A percentile compares a stretch with the other conserved stretches of the same genome.
Conservation (phyloP, 2,329 filamentous ascomycete genomes). For the Fusarium austroafricanum region DNA sequence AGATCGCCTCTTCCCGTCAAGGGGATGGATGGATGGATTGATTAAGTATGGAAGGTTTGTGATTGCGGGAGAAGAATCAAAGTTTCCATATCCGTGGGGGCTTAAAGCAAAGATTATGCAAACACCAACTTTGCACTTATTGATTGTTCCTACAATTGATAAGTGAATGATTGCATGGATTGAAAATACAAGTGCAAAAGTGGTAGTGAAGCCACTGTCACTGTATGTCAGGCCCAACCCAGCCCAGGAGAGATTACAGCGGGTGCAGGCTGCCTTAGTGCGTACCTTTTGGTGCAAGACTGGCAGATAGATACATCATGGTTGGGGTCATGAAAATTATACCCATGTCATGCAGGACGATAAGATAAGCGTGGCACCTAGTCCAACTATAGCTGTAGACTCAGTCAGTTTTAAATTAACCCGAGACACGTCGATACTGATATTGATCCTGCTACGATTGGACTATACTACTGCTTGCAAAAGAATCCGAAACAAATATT, state of each 20-base stretch:
- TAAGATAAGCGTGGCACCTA: slow-evolving; percentile 31
- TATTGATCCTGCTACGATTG: too few species aligned
- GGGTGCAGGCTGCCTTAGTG: slow-evolving; percentile 13
- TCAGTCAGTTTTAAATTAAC: too few species aligned
- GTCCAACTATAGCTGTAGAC: too few species aligned
- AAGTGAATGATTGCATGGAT: slow-evolving; percentile 11
- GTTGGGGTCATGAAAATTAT: slow-evolving; percentile 18
- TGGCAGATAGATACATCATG: slow-evolving; percentile 18
- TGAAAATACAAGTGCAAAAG: slow-evolving; percentile 31
- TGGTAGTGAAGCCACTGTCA: slow-evolving; percentile 29
- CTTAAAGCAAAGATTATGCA: not conserved
- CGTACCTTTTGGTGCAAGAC: slow-evolving; percentile 24
- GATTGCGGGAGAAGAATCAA: not conserved
- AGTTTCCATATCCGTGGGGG: not conserved
- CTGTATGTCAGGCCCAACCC: slow-evolving; percentile 19
- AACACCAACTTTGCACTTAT: not conserved
- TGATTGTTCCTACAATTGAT: slow-evolving; percentile 8
- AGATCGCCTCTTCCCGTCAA: slow-evolving; percentile 6
- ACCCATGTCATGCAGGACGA: slow-evolving; percentile 33
- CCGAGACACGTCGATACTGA: too few species aligned
- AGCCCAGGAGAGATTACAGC: slow-evolving; percentile 35
- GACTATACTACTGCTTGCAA: too few species aligned
- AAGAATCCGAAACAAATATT: too few species aligned
- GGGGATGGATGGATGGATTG: not conserved
- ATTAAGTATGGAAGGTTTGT: not conserved